These are phyloP conservation scores for Barnettozyma salicaria DNA, from an alignment of 805 yeast species.

Conservation along the genomic window DNA sequence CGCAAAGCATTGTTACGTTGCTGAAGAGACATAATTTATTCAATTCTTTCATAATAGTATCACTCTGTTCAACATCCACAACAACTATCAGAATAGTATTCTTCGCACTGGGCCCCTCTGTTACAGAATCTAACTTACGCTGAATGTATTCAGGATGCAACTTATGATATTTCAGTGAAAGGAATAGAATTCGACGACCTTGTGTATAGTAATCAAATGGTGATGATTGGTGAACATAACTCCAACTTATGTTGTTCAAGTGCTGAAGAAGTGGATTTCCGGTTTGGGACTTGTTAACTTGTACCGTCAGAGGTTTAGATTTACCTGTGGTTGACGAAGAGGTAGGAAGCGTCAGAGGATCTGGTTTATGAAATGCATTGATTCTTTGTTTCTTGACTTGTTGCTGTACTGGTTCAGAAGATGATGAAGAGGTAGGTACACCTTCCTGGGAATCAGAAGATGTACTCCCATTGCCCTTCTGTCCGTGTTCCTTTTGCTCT, in stretches of 20 bases:
- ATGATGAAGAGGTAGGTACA: not conserved
- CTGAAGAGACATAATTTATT: constrained; percentile 35
- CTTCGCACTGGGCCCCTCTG: constrained; percentile 12
- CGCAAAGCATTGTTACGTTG: constrained; percentile 36
- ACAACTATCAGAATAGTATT: constrained; percentile 53
- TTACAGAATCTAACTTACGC: constrained; percentile 3
- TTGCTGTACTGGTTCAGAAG: constrained; percentile 1
- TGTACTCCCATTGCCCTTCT: not conserved
- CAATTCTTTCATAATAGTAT: constrained; percentile 35
- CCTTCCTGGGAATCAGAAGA: not conserved
- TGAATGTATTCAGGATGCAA: constrained; percentile 67
- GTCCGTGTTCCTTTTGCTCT: constrained; percentile 10
- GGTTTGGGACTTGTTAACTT: constrained; percentile 59
- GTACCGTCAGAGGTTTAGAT: constrained; percentile 32
- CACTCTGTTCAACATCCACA: constrained; percentile 59
- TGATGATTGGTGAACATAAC: constrained; percentile 39
- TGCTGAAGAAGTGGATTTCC: constrained; percentile 64
- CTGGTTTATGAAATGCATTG: constrained; percentile 20
- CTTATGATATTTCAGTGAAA: constrained; percentile 68
- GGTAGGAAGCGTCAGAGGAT: constrained; percentile 17
- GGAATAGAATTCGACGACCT: constrained; percentile 50
- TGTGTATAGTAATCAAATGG: constrained; percentile 63
- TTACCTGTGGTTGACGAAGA: constrained; percentile 11
- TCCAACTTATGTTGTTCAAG: constrained; percentile 49
- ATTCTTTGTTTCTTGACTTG: constrained; percentile 15